These are phyloP conservation scores for Eucalyptus sp. DNA, from an alignment of 345 rosid genomes.

Conservation along the genomic window DNA sequence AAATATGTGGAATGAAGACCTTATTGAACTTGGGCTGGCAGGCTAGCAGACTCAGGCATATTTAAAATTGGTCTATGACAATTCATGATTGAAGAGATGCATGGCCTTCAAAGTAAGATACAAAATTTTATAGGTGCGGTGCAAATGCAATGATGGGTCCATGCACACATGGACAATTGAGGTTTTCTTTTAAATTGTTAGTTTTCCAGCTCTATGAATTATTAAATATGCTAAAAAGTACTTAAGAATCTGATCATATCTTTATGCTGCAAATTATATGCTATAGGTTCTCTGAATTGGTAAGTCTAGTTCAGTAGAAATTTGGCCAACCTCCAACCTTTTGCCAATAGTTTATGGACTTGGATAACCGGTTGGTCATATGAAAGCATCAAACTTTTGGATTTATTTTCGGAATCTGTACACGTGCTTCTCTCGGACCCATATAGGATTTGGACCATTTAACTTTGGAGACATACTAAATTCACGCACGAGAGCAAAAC, in stretches of 20 bases:
- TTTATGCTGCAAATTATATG: background rate
- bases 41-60: background rate
- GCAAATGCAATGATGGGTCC: background rate
- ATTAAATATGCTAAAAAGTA: background rate
- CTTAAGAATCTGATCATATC: background rate
- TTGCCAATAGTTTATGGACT: background rate
- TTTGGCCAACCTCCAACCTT: background rate
- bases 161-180: background rate
- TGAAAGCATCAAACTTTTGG: background rate
- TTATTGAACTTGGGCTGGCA: background rate
- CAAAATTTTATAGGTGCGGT: background rate
- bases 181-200: background rate
- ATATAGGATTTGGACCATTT: background rate
- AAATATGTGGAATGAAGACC: background rate
- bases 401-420: background rate
- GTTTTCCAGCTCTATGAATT: background rate
- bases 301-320: background rate
- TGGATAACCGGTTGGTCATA: background rate
- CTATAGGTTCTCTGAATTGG: background rate
- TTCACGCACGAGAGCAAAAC: background rate
- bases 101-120: background rate
- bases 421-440: background rate
- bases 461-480: background rate
- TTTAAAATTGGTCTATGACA: background rate
- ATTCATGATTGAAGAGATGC: background rate